Conservation (phyloP, 352 stramenopile species). For the Phytophthora megakarya region DNA sequence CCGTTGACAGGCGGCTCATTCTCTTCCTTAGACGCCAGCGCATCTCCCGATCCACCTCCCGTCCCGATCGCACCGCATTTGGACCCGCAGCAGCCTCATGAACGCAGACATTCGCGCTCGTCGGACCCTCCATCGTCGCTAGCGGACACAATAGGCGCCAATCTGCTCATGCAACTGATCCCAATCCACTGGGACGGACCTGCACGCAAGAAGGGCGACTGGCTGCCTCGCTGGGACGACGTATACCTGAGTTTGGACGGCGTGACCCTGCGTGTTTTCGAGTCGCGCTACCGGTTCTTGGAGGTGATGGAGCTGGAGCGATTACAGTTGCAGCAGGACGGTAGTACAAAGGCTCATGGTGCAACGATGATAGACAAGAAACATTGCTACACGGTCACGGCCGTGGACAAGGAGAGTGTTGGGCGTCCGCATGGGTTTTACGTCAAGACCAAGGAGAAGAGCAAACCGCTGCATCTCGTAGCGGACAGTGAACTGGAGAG, state of each 20-base stretch:
- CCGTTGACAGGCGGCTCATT: not conserved
- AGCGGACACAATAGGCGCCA: slow-evolving; percentile 32
- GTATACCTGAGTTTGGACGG: slow-evolving; percentile 70
- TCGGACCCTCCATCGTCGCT: slow-evolving; percentile 3
- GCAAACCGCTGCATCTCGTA: slow-evolving; percentile 59
- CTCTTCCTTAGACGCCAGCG: slow-evolving; percentile 12
- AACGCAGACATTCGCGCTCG: slow-evolving; percentile 22
- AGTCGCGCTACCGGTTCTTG: slow-evolving; percentile 63
- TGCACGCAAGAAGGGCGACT: slow-evolving; percentile 75
- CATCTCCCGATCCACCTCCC: slow-evolving; percentile 9
- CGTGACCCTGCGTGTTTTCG: slow-evolving; percentile 63
- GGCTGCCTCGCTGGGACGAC: slow-evolving; percentile 81
- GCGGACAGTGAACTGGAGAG: slow-evolving; percentile 75
- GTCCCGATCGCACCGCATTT: slow-evolving; percentile 23
- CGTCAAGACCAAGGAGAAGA: slow-evolving; percentile 60
- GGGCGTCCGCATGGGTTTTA: slow-evolving; percentile 62
- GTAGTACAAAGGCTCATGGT: slow-evolving; percentile 1
- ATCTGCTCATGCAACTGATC: slow-evolving; percentile 63
- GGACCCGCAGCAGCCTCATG: slow-evolving; percentile 30
- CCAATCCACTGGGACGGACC: slow-evolving; percentile 71
- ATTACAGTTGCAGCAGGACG: slow-evolving; percentile 22
- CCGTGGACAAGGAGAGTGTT: slow-evolving; percentile 60
- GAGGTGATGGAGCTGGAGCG: slow-evolving; percentile 54
- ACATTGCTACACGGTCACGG: slow-evolving; percentile 58
- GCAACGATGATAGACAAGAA: slow-evolving; percentile 39